Conservation (phyloP, 805 yeast species). For the Hanseniaspora nectarophila region DNA sequence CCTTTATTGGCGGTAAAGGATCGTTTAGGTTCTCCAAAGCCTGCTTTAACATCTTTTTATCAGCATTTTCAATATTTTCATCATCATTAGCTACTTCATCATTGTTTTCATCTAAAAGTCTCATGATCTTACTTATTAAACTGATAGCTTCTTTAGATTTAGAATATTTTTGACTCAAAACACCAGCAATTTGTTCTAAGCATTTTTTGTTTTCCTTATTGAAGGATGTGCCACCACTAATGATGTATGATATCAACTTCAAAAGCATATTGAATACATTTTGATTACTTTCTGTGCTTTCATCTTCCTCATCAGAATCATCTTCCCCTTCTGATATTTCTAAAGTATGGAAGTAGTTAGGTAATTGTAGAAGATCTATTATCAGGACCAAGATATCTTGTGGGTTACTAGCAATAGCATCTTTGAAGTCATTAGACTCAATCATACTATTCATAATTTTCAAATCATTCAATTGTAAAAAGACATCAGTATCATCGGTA, state of each 20-base stretch:
- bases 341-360: conserved; percentile 15
- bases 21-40: conserved; percentile 64
- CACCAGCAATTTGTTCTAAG: not conserved
- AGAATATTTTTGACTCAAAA: not conserved
- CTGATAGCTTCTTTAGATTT: not conserved
- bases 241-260: conserved; percentile 30
- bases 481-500: conserved; percentile 17
- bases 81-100: not conserved
- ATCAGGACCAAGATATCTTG: conserved; percentile 10
- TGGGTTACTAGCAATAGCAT: not conserved
- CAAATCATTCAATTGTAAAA: conserved; percentile 44
- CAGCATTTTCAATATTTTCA: conserved; percentile 7
- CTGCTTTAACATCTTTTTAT: conserved; percentile 35
- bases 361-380: conserved; percentile 8
- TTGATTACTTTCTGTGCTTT: conserved; percentile 14
- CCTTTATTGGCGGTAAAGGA: conserved; percentile 71
- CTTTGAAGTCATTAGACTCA: conserved; percentile 11
- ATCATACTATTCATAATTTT: conserved; percentile 44
- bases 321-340: conserved; percentile 34
- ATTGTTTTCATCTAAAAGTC: not conserved
- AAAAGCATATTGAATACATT: conserved; percentile 20
- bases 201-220: not conserved
- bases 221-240: conserved; percentile 21
- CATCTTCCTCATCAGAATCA: conserved; percentile 26
- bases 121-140: conserved; percentile 6